phyloP scores from a whole-genome alignment of 148 eudicot species.

The Amaranthus hypochondriacus region DNA sequence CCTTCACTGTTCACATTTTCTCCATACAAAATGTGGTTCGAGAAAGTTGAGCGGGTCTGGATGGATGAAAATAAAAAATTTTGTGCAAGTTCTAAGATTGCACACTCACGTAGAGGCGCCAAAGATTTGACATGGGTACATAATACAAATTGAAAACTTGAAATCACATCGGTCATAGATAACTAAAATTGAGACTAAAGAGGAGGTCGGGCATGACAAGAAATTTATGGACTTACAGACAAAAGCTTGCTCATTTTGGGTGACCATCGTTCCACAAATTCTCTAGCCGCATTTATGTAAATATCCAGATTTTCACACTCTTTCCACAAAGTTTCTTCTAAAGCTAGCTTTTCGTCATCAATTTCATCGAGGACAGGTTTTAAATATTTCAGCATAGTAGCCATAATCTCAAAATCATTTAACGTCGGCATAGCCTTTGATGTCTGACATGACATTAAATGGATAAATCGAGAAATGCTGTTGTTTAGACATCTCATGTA shows the following conservation, averaged over 20 bases:
- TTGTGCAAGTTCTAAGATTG: too few species aligned
- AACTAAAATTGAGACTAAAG: neutral
- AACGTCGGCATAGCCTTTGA: conserved; percentile 51
- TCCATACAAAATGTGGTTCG: too few species aligned
- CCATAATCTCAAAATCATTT: conserved; percentile 41
- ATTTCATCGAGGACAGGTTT: conserved; percentile 63
- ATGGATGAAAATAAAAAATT: too few species aligned
- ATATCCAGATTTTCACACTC: conserved; percentile 70
- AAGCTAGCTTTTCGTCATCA: conserved; percentile 36
- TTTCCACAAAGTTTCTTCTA: conserved; percentile 48
- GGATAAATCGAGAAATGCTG: conserved; percentile 85
- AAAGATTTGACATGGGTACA: too few species aligned
- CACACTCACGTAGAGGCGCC: too few species aligned
- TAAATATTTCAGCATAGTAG: conserved; percentile 59
- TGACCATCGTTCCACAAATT: conserved; percentile 75
- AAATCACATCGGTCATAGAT: too few species aligned
- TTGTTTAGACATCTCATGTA: conserved; percentile 64
- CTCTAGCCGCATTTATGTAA: conserved; percentile 70
- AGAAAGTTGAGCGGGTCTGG: too few species aligned
- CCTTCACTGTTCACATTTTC: too few species aligned
- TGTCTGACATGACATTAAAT: conserved; percentile 67
- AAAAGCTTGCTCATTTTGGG: conserved; percentile 62
- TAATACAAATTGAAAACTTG: too few species aligned
- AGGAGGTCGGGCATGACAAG: neutral
- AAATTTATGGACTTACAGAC: conserved; percentile 46